Percentiles rank a stretch among this genome's conserved stretches.
Conservation (phyloP, 371 early-diverging fungal species). For the Rhizopus sp. region DNA sequence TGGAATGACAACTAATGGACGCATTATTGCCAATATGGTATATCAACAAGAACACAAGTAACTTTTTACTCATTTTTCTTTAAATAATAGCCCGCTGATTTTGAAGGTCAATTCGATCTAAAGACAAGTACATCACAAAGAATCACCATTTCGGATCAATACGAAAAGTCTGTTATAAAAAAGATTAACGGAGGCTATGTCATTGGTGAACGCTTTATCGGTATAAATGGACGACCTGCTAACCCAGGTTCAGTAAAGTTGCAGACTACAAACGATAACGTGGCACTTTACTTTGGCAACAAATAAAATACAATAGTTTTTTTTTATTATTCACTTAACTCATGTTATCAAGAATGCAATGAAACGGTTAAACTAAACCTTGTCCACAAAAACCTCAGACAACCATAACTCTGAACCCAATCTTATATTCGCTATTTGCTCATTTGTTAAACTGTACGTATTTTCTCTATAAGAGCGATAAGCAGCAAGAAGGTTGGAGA, state of each 20-base stretch:
- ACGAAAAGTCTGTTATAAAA: slow-evolving; percentile 3
- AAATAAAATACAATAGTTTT: background rate
- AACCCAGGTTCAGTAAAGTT: background rate
- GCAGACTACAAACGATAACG: background rate
- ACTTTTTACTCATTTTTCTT: background rate
- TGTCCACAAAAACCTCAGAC: too few relatives aligned
- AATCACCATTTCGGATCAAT: background rate
- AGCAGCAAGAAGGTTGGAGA: too few relatives aligned
- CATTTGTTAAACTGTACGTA: too few relatives aligned
- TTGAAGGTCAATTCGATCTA: too few relatives aligned
- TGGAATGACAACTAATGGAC: slow-evolving; percentile 1
- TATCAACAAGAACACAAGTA: slow-evolving; percentile 17
- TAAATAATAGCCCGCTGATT: too few relatives aligned
- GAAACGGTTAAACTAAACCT: too few relatives aligned
- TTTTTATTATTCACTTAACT: background rate
- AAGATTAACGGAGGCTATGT: background rate
- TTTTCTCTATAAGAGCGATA: too few relatives aligned
- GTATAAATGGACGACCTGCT: background rate
- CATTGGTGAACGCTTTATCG: background rate
- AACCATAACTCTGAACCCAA: too few relatives aligned
- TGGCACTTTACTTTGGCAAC: background rate
- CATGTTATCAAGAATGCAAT: background rate
- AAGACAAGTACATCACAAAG: background rate
- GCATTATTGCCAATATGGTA: background rate
- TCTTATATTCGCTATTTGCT: too few relatives aligned